Percentiles rank a stretch among this genome's conserved stretches.
These are phyloP conservation scores for Hyaloscypha finlandica DNA, from an alignment of 495 filamentous ascomycete species.

Conservation along the genomic window DNA sequence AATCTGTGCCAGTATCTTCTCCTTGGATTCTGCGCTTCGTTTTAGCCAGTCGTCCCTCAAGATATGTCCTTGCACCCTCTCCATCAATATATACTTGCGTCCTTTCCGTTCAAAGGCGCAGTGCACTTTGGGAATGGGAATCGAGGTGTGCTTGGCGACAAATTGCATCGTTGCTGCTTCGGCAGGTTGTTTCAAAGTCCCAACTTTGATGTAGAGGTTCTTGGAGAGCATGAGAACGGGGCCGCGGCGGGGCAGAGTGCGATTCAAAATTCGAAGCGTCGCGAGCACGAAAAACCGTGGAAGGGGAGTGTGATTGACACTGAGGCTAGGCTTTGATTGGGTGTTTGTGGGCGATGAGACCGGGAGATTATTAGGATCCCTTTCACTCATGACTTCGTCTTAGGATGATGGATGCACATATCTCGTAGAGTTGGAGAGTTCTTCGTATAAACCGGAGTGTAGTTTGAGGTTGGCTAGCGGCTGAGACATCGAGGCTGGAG, in stretches of 20 bases:
- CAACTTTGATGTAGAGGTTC: constrained; percentile 40
- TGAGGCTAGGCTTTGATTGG: constrained; percentile 3
- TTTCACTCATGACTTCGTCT: constrained; percentile 16
- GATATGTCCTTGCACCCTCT: constrained; percentile 49
- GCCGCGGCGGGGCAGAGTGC: constrained; percentile 1
- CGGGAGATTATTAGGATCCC: constrained; percentile 14
- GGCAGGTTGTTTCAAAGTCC: constrained; percentile 39
- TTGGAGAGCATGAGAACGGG: constrained; percentile 13
- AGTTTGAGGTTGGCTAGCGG: no score
- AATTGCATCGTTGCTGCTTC: constrained; percentile 53
- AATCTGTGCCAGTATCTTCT: constrained; percentile 48
- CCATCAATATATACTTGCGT: constrained; percentile 52
- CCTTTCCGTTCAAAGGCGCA: constrained; percentile 48
- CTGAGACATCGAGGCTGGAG: no score
- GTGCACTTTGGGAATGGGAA: constrained; percentile 53
- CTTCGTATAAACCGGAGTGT: no score
- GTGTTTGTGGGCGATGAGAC: constrained; percentile 10
- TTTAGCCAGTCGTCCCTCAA: constrained; percentile 35
- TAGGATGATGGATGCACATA: background rate
- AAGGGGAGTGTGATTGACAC: constrained; percentile 17
- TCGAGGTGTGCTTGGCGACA: constrained; percentile 47
- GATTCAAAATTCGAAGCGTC: constrained; percentile 15
- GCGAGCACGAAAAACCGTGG: constrained; percentile 14
- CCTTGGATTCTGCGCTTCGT: constrained; percentile 42
- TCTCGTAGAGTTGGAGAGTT: no score